Base-by-base conservation (phyloP, 176 grass and related monocot genomes). In the Avena sativa region DNA sequence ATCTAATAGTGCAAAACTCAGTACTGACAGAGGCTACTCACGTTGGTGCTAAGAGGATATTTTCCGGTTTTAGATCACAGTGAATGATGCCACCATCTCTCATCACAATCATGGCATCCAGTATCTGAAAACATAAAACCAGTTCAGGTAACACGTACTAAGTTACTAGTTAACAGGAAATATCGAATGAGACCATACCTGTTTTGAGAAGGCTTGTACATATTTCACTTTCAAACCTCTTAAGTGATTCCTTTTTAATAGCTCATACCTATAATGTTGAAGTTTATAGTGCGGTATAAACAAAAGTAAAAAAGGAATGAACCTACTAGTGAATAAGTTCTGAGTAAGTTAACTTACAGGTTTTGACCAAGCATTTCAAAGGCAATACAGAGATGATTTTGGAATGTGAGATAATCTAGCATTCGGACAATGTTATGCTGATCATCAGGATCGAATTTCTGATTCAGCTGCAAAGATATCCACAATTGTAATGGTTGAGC, bases 341-440 rank as follows among this genome's bases (percentile, higher is more conserved):
- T 20, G 20, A 83, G n/a, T 36, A 72, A 71, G 61, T 62, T 38
- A 86, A 32, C 97, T 94, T 92, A 99, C 97, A 99, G 51, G 82
- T 99, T 99, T 88, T 91, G 86, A 79, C 97, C 97, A 57, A 99
- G 94, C 92, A 99, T 94, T 94, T 99, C 97, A 81, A 99, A 99
- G 19, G 92, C 90, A 88, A 99, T 99, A 66, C 97, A 97, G 78
- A 99, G 81, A 84, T 99, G 97, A 84, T 89, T 90, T 83, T 99
- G 87, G 83, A 88, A 94, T 38, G 85, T 72, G 53, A 99, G 89
- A 90, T 87, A 94, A 83, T 99, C 97, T 86, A 99, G 90, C 83
- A 97, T 97, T 13, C 97, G 90, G 40, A 99, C 97, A 87, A 99
- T 99, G 86, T 99, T 93, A 90, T 97, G 87, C 89, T 93, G 77